Percentiles rank a stretch among this genome's conserved stretches.
phyloP scores from a whole-genome alignment of 768 basidiomycete species.

The Phallus indusiatus region DNA sequence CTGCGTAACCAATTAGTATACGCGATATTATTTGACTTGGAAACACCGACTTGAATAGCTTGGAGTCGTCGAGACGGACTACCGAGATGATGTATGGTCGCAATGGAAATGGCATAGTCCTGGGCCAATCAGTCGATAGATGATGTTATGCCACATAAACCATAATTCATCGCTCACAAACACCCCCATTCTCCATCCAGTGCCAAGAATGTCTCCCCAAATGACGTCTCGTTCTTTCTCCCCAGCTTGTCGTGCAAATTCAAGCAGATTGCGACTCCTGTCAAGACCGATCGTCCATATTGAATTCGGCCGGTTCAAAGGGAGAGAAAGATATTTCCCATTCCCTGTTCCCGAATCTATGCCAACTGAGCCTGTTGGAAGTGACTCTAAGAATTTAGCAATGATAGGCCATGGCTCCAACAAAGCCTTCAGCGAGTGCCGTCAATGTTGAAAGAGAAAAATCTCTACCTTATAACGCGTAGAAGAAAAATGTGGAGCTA shows the following conservation, averaged over 20 bases:
- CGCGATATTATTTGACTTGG: background rate
- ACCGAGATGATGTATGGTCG: constrained; percentile 93
- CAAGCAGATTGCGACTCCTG: constrained; percentile 68
- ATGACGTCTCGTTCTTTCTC: constrained; percentile 60
- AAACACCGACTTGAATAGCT: constrained; percentile 57
- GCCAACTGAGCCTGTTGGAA: constrained; percentile 75
- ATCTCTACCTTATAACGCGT: constrained; percentile 74
- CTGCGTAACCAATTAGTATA: constrained; percentile 25
- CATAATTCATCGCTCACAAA: constrained; percentile 52
- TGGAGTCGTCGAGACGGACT: constrained; percentile 61
- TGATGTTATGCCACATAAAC: background rate
- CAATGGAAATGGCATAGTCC: constrained; percentile 97
- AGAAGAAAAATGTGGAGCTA: constrained; percentile 79
- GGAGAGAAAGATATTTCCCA: constrained; percentile 88
- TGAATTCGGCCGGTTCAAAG: constrained; percentile 46
- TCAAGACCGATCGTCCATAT: constrained; percentile 79
- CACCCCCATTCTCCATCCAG: constrained; percentile 62
- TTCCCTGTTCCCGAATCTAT: constrained; percentile 96
- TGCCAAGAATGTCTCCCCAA: constrained; percentile 65
- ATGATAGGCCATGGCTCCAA: constrained; percentile 85
- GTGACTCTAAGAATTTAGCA: constrained; percentile 54
- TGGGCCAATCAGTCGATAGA: constrained; percentile 23
- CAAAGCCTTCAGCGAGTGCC: background rate
- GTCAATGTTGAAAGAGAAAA: constrained; percentile 2
- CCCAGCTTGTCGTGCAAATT: constrained; percentile 61